A percentile compares a stretch with the other conserved stretches of the same genome.
Evolutionary conservation across 75 land plant species (phyloP).

Genomic region (Gnetum montanum): DNA sequence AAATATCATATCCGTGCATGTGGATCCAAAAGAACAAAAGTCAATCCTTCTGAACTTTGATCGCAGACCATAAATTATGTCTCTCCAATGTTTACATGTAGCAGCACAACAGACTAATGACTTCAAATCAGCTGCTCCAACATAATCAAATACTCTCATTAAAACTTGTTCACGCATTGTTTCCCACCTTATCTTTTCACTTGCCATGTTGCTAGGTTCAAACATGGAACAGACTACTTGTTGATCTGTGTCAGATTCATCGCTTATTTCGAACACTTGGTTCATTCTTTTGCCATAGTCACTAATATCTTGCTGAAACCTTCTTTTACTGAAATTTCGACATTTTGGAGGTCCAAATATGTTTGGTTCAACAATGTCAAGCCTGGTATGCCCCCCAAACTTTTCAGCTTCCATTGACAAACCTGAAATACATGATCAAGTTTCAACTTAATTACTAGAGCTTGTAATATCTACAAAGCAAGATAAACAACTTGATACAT

Average conservation of each 20-base stretch:
- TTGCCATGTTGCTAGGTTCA: conserved; percentile 4
- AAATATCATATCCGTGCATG: conserved; percentile 47
- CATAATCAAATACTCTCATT: conserved; percentile 49
- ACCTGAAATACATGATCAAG: too few relatives aligned
- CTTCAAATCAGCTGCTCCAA: conserved; percentile 59
- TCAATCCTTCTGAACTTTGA: conserved; percentile 42
- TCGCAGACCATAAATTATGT: conserved; percentile 35
- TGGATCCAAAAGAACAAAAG: conserved; percentile 47
- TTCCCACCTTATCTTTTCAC: conserved; percentile 41
- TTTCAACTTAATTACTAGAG: too few relatives aligned
- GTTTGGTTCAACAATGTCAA: too few relatives aligned
- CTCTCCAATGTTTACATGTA: conserved; percentile 80
- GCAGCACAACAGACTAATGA: conserved; percentile 52
- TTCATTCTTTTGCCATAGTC: conserved; percentile 20
- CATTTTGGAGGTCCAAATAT: neutral
- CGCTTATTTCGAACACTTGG: conserved; percentile 16
- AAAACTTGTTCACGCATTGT: conserved; percentile 27
- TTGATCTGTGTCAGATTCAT: conserved; percentile 1
- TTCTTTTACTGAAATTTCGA: conserved; percentile 18
- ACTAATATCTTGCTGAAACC: conserved; percentile 12
- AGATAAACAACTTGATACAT: too few relatives aligned
- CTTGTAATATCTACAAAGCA: too few relatives aligned
- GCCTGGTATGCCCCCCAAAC: neutral
- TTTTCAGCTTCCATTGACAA: neutral
- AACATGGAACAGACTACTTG: conserved; percentile 12